Percentiles rank a stretch among this genome's conserved stretches.
These are phyloP conservation scores for Penstemon newberryi DNA, from an alignment of 257 asterid species.

Conservation along the genomic window DNA sequence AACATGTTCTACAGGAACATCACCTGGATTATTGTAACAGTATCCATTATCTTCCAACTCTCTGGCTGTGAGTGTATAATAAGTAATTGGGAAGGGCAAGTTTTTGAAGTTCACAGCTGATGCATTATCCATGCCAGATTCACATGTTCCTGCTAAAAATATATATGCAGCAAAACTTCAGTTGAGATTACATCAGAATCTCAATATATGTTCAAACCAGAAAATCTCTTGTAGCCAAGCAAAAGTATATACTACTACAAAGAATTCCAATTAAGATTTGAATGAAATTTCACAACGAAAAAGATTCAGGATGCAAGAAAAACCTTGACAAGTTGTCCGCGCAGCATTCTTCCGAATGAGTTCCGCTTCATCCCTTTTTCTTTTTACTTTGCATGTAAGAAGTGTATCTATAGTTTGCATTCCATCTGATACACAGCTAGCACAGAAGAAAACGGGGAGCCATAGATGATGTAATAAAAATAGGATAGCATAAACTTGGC, in stretches of 20 bases:
- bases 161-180: conserved; percentile 15
- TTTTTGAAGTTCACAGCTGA: conserved; percentile 44
- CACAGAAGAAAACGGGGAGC: conserved; percentile 37
- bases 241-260: too few relatives aligned
- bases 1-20: conserved; percentile 10
- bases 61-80: conserved; percentile 76
- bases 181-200: conserved; percentile 9
- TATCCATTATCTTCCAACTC: conserved; percentile 92
- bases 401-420: conserved; percentile 88
- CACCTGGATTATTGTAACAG: conserved; percentile 63
- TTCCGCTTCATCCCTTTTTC: conserved; percentile 75
- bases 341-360: conserved; percentile 40
- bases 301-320: conserved; percentile 16
- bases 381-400: conserved; percentile 80
- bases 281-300: not conserved
- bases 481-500: conserved; percentile 6
- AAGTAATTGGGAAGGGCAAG: conserved; percentile 73
- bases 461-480: conserved; percentile 15
- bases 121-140: conserved; percentile 34
- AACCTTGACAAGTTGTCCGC: conserved; percentile 57
- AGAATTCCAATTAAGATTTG: too few relatives aligned
- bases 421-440: conserved; percentile 89
- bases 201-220: conserved; percentile 3
- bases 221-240: too few relatives aligned
- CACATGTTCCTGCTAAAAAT: conserved; percentile 41